Conservation (phyloP, 805 yeast genomes). For the Starmera caribaea region DNA sequence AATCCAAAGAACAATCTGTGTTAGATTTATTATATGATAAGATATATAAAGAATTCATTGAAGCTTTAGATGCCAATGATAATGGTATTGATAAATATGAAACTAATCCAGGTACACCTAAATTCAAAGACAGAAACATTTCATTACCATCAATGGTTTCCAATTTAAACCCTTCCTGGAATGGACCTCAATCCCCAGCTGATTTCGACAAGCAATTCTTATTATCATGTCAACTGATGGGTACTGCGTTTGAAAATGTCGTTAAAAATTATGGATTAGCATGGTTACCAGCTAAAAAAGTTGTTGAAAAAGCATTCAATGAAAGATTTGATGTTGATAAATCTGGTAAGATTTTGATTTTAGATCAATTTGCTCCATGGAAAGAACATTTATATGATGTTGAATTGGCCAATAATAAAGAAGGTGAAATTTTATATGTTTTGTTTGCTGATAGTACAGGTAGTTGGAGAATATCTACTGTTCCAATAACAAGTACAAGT, state of each 20-base stretch:
- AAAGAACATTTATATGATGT: constrained; percentile 78
- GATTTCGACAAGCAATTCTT: constrained; percentile 58
- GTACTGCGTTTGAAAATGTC: constrained; percentile 59
- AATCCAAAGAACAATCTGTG: constrained; percentile 28
- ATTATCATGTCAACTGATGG: constrained; percentile 76
- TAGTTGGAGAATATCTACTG: constrained; percentile 86
- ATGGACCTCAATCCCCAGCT: constrained; percentile 52
- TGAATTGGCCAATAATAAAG: constrained; percentile 50
- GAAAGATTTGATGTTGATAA: constrained; percentile 47
- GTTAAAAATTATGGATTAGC: constrained; percentile 68
- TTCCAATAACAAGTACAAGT: constrained; percentile 67
- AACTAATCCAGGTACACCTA: constrained; percentile 38
- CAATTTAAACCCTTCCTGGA: constrained; percentile 81
- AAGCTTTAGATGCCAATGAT: constrained; percentile 92
- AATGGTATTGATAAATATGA: constrained; percentile 78
- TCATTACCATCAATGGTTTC: constrained; percentile 72
- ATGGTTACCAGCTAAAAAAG: constrained; percentile 83
- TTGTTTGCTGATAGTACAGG: constrained; percentile 66
- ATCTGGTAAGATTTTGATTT: constrained; percentile 65
- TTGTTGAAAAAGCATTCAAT: constrained; percentile 64
- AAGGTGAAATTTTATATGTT: constrained; percentile 60
- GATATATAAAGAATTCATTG: constrained; percentile 80
- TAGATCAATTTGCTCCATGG: constrained; percentile 87
- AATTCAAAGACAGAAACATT: constrained; percentile 64
- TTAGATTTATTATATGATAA: constrained; percentile 61